Base-by-base conservation (phyloP, 2,329 filamentous ascomycete species). In the Colletotrichum sp. region DNA sequence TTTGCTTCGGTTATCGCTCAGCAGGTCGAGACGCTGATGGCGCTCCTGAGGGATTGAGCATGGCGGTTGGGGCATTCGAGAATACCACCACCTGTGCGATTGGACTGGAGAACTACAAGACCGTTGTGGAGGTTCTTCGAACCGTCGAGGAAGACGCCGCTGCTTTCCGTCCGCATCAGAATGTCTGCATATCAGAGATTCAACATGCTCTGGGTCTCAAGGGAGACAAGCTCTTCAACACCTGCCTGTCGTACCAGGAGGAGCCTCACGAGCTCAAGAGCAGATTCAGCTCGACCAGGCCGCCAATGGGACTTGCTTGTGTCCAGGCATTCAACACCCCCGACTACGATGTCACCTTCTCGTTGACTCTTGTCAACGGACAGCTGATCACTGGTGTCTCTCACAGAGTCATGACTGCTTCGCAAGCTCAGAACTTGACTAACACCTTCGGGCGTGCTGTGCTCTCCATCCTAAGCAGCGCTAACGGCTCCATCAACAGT, bases 1-100 rank as follows among this genome's bases (percentile, higher is more conserved):
- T 91, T 9, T 86, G 87, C 47, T 92, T 92, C 75, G 91, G 90
- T 1, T 88, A 85, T 70, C 84, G 86, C 38, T 84, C 86, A 5
- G 79, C 82, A 0, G 87, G 87, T 1, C 82, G 88, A 6, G 85
- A 87, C 18, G 82, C 86, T 8, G 81, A 84, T 12, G 80, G 86
- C 5, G 82, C 86, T 0, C 80, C 85, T 6, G 77, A 82, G 1
- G 86, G 84, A 0, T 81, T 88, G 59, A 76, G 81, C 12, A 76
- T 83, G 9, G 83, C 86, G 0, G 83, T 89, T 0, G 88, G 88
- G 7, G 86, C 86, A 43, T 89, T 89, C 67, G 84, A 85, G 6
- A 84, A 83, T 15, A 78, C 81, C 0, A 74, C 85, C 0, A 80
- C 85, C 0, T 86, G 84, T 70, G 58, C 67, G 7, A 66, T 81